These are phyloP conservation scores for Extremus antarcticus DNA, from an alignment of 495 filamentous ascomycete species.

Conservation along the genomic window DNA sequence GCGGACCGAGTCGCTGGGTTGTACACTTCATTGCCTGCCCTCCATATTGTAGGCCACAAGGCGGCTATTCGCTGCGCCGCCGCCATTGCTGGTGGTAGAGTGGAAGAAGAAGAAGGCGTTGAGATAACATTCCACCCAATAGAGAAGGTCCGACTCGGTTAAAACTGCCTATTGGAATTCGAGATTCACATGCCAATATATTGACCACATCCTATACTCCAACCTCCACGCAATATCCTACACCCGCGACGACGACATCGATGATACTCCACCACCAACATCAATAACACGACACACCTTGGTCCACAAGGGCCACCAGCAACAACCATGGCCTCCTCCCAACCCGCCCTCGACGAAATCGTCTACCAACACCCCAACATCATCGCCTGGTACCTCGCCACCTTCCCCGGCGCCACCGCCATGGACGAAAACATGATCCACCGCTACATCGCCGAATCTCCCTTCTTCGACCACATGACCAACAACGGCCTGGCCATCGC, in stretches of 20 bases:
- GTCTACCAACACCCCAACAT: slow-evolving; percentile 4
- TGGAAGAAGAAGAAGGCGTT: not conserved
- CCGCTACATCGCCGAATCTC: slow-evolving; percentile 80
- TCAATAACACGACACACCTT: not conserved
- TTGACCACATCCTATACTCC: not conserved
- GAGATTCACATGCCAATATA: not conserved
- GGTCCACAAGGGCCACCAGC: not conserved
- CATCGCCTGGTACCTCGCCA: slow-evolving; percentile 8
- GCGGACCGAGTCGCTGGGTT: slow-evolving; percentile 10
- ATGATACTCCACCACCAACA: not conserved
- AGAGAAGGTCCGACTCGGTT: too few species aligned
- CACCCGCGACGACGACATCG: too few species aligned
- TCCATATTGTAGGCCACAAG: slow-evolving; percentile 31
- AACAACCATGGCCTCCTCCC: slow-evolving; percentile 4
- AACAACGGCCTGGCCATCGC: slow-evolving; percentile 72
- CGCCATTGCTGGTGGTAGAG: slow-evolving; percentile 21
- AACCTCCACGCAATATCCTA: not conserved
- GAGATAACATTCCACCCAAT: too few species aligned
- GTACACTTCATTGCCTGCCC: slow-evolving; percentile 5
- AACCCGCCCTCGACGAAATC: slow-evolving; percentile 16
- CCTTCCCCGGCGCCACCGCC: slow-evolving; percentile 1
- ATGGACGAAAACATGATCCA: slow-evolving; percentile 42
- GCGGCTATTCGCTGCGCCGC: slow-evolving; percentile 29
- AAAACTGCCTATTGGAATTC: too few species aligned
- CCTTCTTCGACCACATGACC: slow-evolving; percentile 81